These are phyloP conservation scores for Trypanosoma scelopori DNA, from an alignment of 208 protist species.

Conservation along the genomic window DNA sequence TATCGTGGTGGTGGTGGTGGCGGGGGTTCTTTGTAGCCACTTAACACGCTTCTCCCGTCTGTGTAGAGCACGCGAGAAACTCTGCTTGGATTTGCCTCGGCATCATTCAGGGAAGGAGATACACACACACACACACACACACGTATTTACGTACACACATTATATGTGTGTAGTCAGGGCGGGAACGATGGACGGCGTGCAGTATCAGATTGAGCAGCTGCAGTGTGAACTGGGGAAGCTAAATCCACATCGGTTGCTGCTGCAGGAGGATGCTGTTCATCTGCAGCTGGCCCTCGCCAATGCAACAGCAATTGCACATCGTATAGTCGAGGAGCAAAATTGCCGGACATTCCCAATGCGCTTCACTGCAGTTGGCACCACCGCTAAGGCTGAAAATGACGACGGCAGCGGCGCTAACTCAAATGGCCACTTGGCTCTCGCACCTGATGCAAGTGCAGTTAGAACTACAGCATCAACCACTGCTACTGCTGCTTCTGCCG, in stretches of 20 bases:
- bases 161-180: not conserved
- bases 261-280: constrained; percentile 34
- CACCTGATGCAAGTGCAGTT: not conserved
- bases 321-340: constrained; percentile 27
- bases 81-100: no score
- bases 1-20: no score
- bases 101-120: not conserved
- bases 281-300: constrained; percentile 47
- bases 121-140: constrained; percentile 2
- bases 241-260: constrained; percentile 23
- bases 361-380: not conserved
- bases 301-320: constrained; percentile 45
- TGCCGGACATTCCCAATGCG: not conserved
- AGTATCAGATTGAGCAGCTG: constrained; percentile 47
- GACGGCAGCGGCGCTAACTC: not conserved
- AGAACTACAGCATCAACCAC: no score
- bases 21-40: no score
- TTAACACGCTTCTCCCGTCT: no score
- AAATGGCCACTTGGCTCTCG: not conserved
- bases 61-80: no score
- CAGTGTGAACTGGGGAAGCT: constrained; percentile 33
- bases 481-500: not conserved
- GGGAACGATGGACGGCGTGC: constrained; percentile 39
- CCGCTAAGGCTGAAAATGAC: not conserved
- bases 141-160: constrained; percentile 2